These are phyloP conservation scores for Chlorella sorokiniana DNA, from an alignment of 139 green algal genomes.

Conservation along the genomic window DNA sequence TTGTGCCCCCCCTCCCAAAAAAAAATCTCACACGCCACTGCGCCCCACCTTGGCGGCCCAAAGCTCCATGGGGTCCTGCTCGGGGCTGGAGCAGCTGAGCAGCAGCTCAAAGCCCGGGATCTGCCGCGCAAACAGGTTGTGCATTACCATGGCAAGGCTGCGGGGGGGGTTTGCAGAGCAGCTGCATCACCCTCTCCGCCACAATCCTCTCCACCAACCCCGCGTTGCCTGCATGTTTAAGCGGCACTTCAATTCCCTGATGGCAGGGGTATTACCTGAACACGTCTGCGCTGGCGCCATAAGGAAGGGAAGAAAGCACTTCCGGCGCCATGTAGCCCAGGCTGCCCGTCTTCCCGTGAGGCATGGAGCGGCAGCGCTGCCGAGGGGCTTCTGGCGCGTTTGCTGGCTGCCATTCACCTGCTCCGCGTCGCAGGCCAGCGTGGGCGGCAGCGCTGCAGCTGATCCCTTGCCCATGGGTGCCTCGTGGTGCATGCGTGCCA, in stretches of 20 bases:
- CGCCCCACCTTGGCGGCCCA: conserved; percentile 26
- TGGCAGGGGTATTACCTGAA: no score
- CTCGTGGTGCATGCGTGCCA: conserved; percentile 40
- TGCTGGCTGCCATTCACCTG: background rate
- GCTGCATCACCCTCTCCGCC: no score
- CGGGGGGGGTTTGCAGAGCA: no score
- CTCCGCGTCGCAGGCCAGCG: background rate
- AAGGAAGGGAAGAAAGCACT: conserved; percentile 24
- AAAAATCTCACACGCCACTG: no score
- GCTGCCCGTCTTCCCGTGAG: conserved; percentile 46
- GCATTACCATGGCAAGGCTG: conserved; percentile 78
- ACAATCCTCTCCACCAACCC: no score
- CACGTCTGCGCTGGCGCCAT: conserved; percentile 79
- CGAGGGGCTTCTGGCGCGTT: background rate
- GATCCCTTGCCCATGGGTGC: background rate
- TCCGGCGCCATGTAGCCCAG: conserved; percentile 46
- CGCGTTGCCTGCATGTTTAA: no score
- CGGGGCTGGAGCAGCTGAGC: conserved; percentile 50
- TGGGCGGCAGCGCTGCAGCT: background rate
- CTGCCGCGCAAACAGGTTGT: conserved; percentile 50
- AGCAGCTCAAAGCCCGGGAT: conserved; percentile 63
- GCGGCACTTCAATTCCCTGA: no score
- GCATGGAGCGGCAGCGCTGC: background rate
- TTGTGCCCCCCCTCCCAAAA: background rate
- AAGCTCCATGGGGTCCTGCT: conserved; percentile 20